Conservation (phyloP, 2,329 filamentous ascomycete species). For the Bipolaris oryzae region DNA sequence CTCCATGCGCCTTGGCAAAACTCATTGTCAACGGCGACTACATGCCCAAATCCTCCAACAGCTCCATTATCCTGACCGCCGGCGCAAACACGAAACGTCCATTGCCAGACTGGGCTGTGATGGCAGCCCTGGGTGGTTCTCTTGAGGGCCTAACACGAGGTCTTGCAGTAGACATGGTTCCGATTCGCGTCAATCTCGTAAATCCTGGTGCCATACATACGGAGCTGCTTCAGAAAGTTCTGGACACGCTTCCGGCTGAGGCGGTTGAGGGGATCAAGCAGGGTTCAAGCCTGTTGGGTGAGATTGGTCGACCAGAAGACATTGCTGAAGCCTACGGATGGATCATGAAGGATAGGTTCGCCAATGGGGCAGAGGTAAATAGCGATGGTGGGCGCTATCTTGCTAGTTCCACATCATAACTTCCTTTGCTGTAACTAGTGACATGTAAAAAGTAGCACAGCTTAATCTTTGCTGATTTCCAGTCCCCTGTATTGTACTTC, state of each 20-base stretch:
- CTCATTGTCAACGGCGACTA: conserved; percentile 43
- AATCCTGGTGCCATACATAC: conserved; percentile 51
- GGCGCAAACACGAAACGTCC: conserved; percentile 48
- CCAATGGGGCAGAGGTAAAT: conserved; percentile 44
- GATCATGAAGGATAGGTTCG: conserved; percentile 52
- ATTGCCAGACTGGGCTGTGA: conserved; percentile 39
- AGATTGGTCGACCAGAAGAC: conserved; percentile 43
- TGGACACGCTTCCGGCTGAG: conserved; percentile 21
- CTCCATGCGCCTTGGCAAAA: conserved; percentile 50
- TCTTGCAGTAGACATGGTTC: conserved; percentile 51
- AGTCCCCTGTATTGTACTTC: conserved; percentile 23
- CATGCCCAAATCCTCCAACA: conserved; percentile 33
- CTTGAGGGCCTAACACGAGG: conserved; percentile 46
- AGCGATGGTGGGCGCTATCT: conserved; percentile 49
- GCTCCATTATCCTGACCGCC: conserved; percentile 51
- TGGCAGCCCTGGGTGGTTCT: conserved; percentile 31
- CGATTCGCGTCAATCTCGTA: conserved; percentile 53
- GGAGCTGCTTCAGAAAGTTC: conserved; percentile 44
- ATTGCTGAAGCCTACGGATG: conserved; percentile 54
- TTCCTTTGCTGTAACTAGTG: not conserved
- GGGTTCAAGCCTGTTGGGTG: conserved; percentile 28
- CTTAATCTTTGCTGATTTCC: not conserved
- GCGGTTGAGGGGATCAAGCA: conserved; percentile 21
- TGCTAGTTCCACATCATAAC: conserved; percentile 3
- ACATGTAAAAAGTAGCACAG: too few species aligned